These are phyloP conservation scores for Melampsora medusae DNA, from an alignment of 1,284 basidiomycete genomes.

Conservation along the genomic window DNA sequence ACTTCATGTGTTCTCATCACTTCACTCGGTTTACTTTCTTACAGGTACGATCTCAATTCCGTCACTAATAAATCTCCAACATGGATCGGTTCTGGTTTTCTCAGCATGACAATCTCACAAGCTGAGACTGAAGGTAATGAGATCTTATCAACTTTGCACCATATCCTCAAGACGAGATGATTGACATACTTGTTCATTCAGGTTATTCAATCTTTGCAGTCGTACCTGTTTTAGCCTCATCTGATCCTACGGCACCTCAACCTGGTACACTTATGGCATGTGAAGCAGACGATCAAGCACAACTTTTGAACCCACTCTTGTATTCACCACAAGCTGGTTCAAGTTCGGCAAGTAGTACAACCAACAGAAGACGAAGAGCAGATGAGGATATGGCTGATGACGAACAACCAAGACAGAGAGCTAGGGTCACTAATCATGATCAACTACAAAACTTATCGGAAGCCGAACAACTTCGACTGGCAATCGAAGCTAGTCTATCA, in stretches of 20 bases:
- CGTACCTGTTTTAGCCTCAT: conserved; percentile 20
- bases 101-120: conserved; percentile 80
- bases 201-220: conserved; percentile 43
- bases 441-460: neutral
- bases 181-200: neutral
- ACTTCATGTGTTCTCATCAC: conserved; percentile 16
- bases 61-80: conserved; percentile 65
- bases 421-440: neutral
- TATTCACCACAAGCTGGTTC: neutral
- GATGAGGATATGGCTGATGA: neutral
- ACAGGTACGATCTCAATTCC: conserved; percentile 91
- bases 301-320: neutral
- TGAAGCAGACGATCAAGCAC: conserved; percentile 37
- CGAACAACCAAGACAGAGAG: conserved; percentile 14
- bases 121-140: conserved; percentile 72
- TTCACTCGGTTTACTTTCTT: conserved; percentile 54
- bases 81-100: conserved; percentile 78
- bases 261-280: conserved; percentile 26
- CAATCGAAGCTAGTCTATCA: conserved; percentile 31
- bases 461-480: conserved; percentile 31
- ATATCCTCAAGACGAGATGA: neutral
- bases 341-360: neutral
- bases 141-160: neutral
- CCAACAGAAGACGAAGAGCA: conserved; percentile 13
- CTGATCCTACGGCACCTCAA: conserved; percentile 19